A percentile compares a stretch with the other conserved stretches of the same genome.
phyloP scores from a whole-genome alignment of 371 early-diverging fungal species.

The Mortierella sp. region DNA sequence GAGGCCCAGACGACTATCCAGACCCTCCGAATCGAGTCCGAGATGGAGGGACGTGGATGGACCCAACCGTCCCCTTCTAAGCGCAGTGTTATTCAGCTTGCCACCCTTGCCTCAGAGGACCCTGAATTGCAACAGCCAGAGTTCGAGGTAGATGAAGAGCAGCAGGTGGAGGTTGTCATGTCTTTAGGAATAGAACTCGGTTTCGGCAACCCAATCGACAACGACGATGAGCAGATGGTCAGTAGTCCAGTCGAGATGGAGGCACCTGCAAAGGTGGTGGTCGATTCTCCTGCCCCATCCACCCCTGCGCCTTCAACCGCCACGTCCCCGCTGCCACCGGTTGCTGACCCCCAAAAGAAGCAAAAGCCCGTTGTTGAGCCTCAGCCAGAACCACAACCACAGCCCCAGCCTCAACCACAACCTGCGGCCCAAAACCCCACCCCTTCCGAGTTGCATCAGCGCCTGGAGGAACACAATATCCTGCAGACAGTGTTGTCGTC shows the following conservation, averaged over 20 bases:
- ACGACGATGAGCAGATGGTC: neutral
- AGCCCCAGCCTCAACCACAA: neutral
- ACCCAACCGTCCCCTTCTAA: slow-evolving; percentile 6
- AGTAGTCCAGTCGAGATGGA: neutral
- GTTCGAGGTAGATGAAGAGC: slow-evolving; percentile 4
- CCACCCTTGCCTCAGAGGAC: slow-evolving; percentile 37
- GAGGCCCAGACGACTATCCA: slow-evolving; percentile 78
- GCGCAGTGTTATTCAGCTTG: slow-evolving; percentile 16
- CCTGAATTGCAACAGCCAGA: slow-evolving; percentile 29
- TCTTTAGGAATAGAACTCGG: slow-evolving; percentile 39
- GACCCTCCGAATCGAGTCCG: slow-evolving; percentile 43
- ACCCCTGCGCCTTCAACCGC: slow-evolving; percentile 25
- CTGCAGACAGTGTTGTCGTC: slow-evolving; percentile 21
- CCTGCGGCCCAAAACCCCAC: slow-evolving; percentile 11
- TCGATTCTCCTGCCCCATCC: slow-evolving; percentile 15
- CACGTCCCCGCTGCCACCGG: slow-evolving; percentile 12
- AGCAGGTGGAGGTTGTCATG: slow-evolving; percentile 15
- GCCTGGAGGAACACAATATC: slow-evolving; percentile 41
- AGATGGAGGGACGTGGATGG: slow-evolving; percentile 53
- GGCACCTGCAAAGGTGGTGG: neutral
- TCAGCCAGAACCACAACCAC: slow-evolving; percentile 3
- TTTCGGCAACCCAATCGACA: slow-evolving; percentile 12
- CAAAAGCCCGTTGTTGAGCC: slow-evolving; percentile 4
- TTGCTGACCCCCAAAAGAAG: slow-evolving; percentile 6
- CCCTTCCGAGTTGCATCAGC: slow-evolving; percentile 43